Evolutionary conservation across 257 asterid species (phyloP), one percentile per base, ranked within the genome.

Genomic region (Ilex asprella): DNA sequence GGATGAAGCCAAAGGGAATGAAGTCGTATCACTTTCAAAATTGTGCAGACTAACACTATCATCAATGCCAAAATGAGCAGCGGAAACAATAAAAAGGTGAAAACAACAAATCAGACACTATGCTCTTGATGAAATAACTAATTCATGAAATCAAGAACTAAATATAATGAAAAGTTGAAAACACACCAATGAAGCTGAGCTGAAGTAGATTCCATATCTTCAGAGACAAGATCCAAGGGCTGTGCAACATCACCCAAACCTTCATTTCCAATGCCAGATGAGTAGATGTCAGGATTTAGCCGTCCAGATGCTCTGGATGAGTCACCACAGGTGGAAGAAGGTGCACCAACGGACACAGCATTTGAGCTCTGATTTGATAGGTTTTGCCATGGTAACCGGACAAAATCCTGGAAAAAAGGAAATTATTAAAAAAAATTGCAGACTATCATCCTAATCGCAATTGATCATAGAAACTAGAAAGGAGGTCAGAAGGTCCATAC

Each of bases 371-470:
- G 95, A 71, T 82, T 69, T n/a, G 99, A 74, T 65, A 87, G 91
- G 62, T 85, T 93, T 82, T 89, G 97, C 72, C 94, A 87, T 16
- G 95, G 99, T 59, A 93, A 81, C 76, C 95, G 84, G 70, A 95
- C 96, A 80, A 93, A 93, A 78, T 93, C 99, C 99, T 93, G 73
- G 66, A 69, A 21, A 73, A 59, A 53, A 15, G 15, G 2, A 6
- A 44, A 50, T 35, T 35, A 35, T 21, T 21, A 35, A 35, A 35
- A 35, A 35, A 35, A 35, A 35, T 35, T 35, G 41, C 8, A 8
- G 7, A 35, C 5, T 35, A 21, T 35, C 8, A 35, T 35, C 41
- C 8, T 35, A 8, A 35, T 35, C 41, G 8, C 8, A 31, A 27
- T 15, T 11, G 54, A 12, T 9, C 15, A 53, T 21, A 53, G 14